Evolutionary conservation across 768 basidiomycete species (phyloP).

Genomic region (Termitomyces sp.): DNA sequence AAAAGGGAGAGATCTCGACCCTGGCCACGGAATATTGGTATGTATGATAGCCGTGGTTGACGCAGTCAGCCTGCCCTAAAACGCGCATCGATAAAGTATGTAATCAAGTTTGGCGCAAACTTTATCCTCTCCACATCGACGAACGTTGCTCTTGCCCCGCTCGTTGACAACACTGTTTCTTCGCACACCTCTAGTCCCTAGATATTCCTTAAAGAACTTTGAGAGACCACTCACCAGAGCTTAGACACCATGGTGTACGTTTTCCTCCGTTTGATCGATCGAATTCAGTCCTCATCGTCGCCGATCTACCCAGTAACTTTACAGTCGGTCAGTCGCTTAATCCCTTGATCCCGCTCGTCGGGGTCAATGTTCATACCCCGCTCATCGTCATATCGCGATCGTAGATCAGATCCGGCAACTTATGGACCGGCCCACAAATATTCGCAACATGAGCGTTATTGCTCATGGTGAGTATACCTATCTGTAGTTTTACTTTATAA

Average conservation of each 20-base stretch:
- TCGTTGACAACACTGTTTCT: slow-evolving; percentile 20
- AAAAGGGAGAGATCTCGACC: not conserved
- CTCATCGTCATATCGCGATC: slow-evolving; percentile 4
- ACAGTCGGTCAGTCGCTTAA: slow-evolving; percentile 62
- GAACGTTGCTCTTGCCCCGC: slow-evolving; percentile 20
- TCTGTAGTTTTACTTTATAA: not conserved
- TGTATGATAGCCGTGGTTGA: not conserved
- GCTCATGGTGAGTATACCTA: slow-evolving; percentile 67
- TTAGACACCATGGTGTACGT: slow-evolving; percentile 82
- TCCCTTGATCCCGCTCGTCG: not conserved
- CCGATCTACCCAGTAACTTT: slow-evolving; percentile 63
- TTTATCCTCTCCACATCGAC: slow-evolving; percentile 33
- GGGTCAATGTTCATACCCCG: not conserved
- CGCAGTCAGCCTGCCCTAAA: slow-evolving; percentile 29
- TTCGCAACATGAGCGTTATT: slow-evolving; percentile 93
- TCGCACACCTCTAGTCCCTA: slow-evolving; percentile 21
- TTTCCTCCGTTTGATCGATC: slow-evolving; percentile 4
- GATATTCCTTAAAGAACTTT: slow-evolving; percentile 21
- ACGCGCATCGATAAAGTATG: slow-evolving; percentile 34
- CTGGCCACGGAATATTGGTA: not conserved
- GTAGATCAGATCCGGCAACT: slow-evolving; percentile 82
- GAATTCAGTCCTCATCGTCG: slow-evolving; percentile 24
- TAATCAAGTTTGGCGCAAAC: slow-evolving; percentile 24
- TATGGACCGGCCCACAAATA: slow-evolving; percentile 89
- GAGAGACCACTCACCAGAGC: slow-evolving; percentile 26